Evolutionary conservation across 768 basidiomycete species (phyloP), one percentile per base, ranked within the genome.

Genomic region (Lepiota venenata): DNA sequence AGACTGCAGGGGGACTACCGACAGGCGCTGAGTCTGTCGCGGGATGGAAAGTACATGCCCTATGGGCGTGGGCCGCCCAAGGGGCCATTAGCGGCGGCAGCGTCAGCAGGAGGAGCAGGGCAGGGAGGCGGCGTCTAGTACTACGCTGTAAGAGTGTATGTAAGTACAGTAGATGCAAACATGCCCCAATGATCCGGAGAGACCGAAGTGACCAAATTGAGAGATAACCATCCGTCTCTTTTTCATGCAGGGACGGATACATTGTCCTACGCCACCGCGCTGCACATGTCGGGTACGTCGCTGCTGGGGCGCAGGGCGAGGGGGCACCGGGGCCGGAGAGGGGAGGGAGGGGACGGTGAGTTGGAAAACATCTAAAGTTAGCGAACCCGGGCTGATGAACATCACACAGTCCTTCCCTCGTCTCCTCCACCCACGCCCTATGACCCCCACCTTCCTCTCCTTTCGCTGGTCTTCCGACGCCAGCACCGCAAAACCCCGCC

Each of bases 381-480:
- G 50, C 50, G 15, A 47, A 36, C 46, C 18, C 6, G 20, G 27
- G 41, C 56, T 59, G 48, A 59, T 56, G 36, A 47, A 35, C 45
- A 10, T 15, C 58, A 52, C 47, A 41, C 55, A 15, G 41, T 56
- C 49, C 20, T 39, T 55, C 42, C 20, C 42, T 52, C 27, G 35
- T 47, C 44, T 40, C 22, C 42, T 45, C 15, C 27, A 15, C 38
- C 25, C 53, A 46, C 57, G 53, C 27, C 49, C 50, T 15, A 49
- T 52, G 38, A 25, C 59, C 25, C 49, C 59, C 10, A 49, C 18
- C 32, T 40, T 55, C 4, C 47, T 60, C 38, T 36, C 56, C n/a
- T 44, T 50, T 21, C 56, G 49, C 55, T 51, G 61, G 64, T 58
- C 60, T 57, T 47, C 56, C 50, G 65, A 55, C 42, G 62, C 16